Evolutionary conservation across 192 early-diverging fungal genomes (phyloP).

Genomic region (Martensiomyces pterosporus): DNA sequence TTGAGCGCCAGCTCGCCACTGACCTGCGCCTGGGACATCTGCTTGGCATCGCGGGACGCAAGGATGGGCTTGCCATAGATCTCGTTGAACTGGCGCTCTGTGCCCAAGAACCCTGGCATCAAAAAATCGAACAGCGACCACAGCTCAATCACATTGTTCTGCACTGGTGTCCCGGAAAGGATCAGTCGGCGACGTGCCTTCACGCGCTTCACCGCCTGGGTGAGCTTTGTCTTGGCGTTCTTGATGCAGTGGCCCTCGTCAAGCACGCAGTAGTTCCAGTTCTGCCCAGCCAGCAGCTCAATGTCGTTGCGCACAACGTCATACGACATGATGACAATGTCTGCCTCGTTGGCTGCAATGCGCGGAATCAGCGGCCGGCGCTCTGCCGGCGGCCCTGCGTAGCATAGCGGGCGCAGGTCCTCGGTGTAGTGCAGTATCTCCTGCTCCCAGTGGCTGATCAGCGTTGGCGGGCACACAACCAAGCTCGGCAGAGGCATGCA

Average conservation of each 20-base stretch:
- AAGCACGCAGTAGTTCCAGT: slow-evolving; percentile 94
- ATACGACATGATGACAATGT: slow-evolving; percentile 94
- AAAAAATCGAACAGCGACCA: slow-evolving; percentile 98
- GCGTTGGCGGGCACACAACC: slow-evolving; percentile 93
- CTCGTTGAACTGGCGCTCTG: slow-evolving; percentile 93
- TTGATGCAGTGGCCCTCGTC: slow-evolving; percentile 99
- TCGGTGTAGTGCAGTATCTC: slow-evolving; percentile 82
- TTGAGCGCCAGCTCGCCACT: slow-evolving; percentile 66
- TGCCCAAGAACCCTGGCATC: slow-evolving; percentile 97
- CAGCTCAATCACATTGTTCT: slow-evolving; percentile 96
- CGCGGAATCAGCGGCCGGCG: slow-evolving; percentile 59
- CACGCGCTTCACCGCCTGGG: slow-evolving; percentile 87
- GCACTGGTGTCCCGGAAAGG: slow-evolving; percentile 95
- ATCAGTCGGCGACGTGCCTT: slow-evolving; percentile 85
- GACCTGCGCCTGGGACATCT: slow-evolving; percentile 31
- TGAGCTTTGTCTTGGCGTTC: slow-evolving; percentile 91
- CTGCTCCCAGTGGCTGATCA: slow-evolving; percentile 95
- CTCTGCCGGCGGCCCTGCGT: slow-evolving; percentile 78
- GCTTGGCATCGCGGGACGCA: slow-evolving; percentile 84
- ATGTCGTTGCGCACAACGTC: slow-evolving; percentile 96
- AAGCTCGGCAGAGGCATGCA: slow-evolving; percentile 73
- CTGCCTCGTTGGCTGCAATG: slow-evolving; percentile 49
- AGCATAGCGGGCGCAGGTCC: slow-evolving; percentile 74
- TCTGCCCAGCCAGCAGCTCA: slow-evolving; percentile 62
- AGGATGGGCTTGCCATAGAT: slow-evolving; percentile 90